Evolutionary conservation across 2,329 filamentous ascomycete genomes (phyloP), one percentile per base, ranked within the genome.

Genomic region (Didymella segeticola): DNA sequence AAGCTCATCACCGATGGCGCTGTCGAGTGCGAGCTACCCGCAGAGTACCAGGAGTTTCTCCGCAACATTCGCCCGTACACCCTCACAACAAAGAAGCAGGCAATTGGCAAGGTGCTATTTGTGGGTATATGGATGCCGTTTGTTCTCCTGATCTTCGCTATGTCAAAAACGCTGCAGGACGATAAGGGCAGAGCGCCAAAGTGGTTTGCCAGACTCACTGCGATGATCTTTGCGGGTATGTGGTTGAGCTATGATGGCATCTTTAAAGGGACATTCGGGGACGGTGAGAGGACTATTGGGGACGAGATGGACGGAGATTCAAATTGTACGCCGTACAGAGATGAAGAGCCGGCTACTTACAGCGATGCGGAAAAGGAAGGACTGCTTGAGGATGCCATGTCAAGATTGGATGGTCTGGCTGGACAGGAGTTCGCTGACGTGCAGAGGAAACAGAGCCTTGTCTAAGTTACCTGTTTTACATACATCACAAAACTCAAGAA

Each of bases 1-100:
- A 87, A 88, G 56, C 82, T 97, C 43, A 84, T 99, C 63, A 85
- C 82, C 12, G 84, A 88, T 60, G 95, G 95, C 14, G 93, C 91
- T 0, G 77, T 79, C 2, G 92, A 98, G 72, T 89, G 95, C 70
- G 79, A 81, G n/a, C 80, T 99, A 1, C 95, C 95, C 0, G 75
- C 81, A 5, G 87, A 89, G 48, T 99, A 97, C 69, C 87, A 87
- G 63, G 77, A 78, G 1, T 96, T 93, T 72, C 81, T 99, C 3
- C 78, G 82, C 7, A 77, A 81, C 12, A 80, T 97, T 38, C 83
- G 84, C 47, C 79, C 90, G 0, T 98, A 93, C 72, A 85, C 79
- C 0, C 79, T 85, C 19, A 96, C 91, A 0, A 86, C 81, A 0
- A 71, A 69, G 43, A 79, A 83, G 26, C 93, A 98, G 73, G 78